Percentiles rank a stretch among this genome's conserved stretches.
Conservation (phyloP, 257 asterid genomes). For the Gynochthodes officinalis region DNA sequence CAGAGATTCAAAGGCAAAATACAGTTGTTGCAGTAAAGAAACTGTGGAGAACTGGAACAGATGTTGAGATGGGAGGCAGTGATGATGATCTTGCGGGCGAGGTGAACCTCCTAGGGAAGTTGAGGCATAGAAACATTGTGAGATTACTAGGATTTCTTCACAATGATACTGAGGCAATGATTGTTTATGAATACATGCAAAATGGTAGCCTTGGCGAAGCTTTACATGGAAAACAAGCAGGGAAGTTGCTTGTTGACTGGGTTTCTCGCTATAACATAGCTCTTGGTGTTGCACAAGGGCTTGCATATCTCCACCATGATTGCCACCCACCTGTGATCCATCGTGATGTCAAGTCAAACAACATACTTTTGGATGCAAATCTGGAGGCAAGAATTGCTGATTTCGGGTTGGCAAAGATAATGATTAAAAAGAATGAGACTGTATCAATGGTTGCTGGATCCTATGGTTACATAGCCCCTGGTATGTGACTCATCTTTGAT, state of each 20-base stretch:
- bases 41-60: conserved; percentile 56
- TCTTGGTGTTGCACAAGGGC: conserved; percentile 64
- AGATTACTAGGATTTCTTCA: conserved; percentile 62
- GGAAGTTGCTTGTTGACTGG: conserved; percentile 60
- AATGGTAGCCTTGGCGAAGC: conserved; percentile 68
- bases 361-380: conserved; percentile 56
- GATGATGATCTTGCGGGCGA: conserved; percentile 62
- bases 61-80: conserved; percentile 52
- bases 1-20: conserved; percentile 47
- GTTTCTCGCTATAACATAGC: conserved; percentile 62
- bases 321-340: conserved; percentile 64
- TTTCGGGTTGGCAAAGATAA: conserved; percentile 59
- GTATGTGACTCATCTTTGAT: conserved; percentile 33
- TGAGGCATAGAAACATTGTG: conserved; percentile 65
- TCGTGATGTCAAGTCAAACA: conserved; percentile 61
- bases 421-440: conserved; percentile 57
- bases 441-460: conserved; percentile 79
- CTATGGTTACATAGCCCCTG: conserved; percentile 78
- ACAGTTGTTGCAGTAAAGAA: conserved; percentile 71
- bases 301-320: conserved; percentile 61
- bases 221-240: conserved; percentile 53
- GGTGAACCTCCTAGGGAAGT: conserved; percentile 56
- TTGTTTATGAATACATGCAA: conserved; percentile 56
- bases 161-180: conserved; percentile 58
- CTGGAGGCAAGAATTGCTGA: conserved; percentile 68